These are phyloP conservation scores for Naganishia kalamii DNA, from an alignment of 768 basidiomycete species.

Conservation along the genomic window DNA sequence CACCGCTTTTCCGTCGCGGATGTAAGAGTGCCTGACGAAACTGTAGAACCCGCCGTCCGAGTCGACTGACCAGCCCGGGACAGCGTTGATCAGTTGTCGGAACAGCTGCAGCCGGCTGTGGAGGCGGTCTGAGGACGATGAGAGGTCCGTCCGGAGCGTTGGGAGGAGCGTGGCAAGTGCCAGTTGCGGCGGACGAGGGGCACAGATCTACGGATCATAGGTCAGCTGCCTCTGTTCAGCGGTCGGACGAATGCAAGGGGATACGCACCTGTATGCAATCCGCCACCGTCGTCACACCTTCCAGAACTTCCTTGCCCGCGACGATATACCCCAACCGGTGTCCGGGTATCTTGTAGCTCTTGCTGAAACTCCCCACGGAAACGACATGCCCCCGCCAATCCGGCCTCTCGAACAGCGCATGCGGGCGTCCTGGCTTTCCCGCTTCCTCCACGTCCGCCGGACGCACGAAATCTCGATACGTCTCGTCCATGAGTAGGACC, in stretches of 20 bases:
- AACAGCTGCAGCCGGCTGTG: constrained; percentile 58
- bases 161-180: constrained; percentile 58
- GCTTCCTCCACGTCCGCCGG: constrained; percentile 25
- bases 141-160: constrained; percentile 55
- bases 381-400: constrained; percentile 61
- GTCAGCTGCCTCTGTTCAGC: no score
- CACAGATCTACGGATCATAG: constrained; percentile 55
- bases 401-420: constrained; percentile 43
- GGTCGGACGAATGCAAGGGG: background rate
- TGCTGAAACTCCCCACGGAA: constrained; percentile 73
- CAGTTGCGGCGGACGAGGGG: constrained; percentile 65
- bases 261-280: constrained; percentile 62
- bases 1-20: constrained; percentile 47
- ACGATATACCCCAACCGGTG: constrained; percentile 70
- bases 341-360: constrained; percentile 72
- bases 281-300: constrained; percentile 57
- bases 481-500: constrained; percentile 77
- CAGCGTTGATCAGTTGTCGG: constrained; percentile 49
- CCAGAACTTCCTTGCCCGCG: constrained; percentile 56
- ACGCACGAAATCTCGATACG: constrained; percentile 74
- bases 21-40: constrained; percentile 54
- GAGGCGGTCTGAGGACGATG: constrained; percentile 53
- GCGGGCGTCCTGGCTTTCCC: constrained; percentile 30
- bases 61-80: constrained; percentile 57
- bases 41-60: constrained; percentile 71